phyloP scores from a whole-genome alignment of 768 basidiomycete genomes.

The Russula abietina region DNA sequence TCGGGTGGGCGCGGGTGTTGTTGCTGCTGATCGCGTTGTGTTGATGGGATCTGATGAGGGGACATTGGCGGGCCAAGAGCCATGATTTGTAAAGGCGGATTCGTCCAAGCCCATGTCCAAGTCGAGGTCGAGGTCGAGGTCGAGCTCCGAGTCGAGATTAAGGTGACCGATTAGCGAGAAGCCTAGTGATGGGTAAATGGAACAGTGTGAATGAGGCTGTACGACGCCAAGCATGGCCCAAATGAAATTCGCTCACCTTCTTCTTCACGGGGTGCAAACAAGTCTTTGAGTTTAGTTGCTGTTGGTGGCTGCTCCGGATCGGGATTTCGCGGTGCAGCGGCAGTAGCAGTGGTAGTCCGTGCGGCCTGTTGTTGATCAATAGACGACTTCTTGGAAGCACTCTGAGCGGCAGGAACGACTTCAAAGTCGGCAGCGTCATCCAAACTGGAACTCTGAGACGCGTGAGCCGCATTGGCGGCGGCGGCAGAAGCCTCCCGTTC shows the following conservation, averaged over 20 bases:
- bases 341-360: neutral
- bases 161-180: slow-evolving; percentile 76
- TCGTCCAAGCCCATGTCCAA: slow-evolving; percentile 30
- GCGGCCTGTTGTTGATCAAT: neutral
- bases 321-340: neutral
- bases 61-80: neutral
- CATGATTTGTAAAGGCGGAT: neutral
- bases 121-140: slow-evolving; percentile 50
- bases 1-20: neutral
- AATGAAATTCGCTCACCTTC: slow-evolving; percentile 47
- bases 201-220: neutral
- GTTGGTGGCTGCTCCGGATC: neutral
- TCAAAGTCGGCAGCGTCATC: slow-evolving; percentile 30
- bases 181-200: slow-evolving; percentile 37
- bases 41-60: neutral
- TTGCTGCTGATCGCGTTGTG: neutral
- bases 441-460: slow-evolving; percentile 21
- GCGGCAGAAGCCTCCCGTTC: slow-evolving; percentile 40
- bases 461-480: slow-evolving; percentile 23
- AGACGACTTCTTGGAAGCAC: neutral
- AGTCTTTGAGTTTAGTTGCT: slow-evolving; percentile 50
- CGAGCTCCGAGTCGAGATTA: slow-evolving; percentile 65
- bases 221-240: neutral
- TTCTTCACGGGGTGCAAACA: slow-evolving; percentile 66
- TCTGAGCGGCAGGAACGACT: slow-evolving; percentile 9